These are phyloP conservation scores for Termitomyces sp. DNA, from an alignment of 768 basidiomycete species.

Conservation along the genomic window DNA sequence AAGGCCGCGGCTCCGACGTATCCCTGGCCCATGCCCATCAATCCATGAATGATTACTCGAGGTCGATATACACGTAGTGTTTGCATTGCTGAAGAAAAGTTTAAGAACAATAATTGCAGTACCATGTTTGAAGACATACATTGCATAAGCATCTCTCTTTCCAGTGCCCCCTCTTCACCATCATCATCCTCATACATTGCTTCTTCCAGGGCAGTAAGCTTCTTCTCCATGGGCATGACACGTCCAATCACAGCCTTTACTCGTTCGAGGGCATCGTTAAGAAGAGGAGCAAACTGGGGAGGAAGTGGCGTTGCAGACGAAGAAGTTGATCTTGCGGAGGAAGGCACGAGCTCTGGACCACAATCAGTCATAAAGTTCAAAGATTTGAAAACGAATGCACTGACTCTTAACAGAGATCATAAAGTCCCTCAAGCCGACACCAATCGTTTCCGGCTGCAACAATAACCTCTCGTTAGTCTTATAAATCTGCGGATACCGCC, in stretches of 20 bases:
- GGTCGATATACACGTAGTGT: conserved; percentile 88
- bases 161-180: conserved; percentile 76
- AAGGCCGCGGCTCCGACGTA: conserved; percentile 88
- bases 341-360: conserved; percentile 80
- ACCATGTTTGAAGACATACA: conserved; percentile 36
- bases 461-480: conserved; percentile 81
- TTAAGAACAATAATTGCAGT: conserved; percentile 3
- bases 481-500: conserved; percentile 97
- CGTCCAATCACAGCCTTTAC: conserved; percentile 68
- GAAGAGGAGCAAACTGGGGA: conserved; percentile 72
- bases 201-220: conserved; percentile 83
- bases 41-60: conserved; percentile 76
- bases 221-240: conserved; percentile 77
- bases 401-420: conserved; percentile 95
- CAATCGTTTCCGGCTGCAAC: conserved; percentile 81
- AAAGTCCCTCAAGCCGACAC: conserved; percentile 84
- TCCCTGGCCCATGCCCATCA: conserved; percentile 83
- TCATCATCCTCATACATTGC: conserved; percentile 85
- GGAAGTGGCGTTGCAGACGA: conserved; percentile 85
- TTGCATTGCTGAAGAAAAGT: conserved; percentile 66
- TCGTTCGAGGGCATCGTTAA: conserved; percentile 59
- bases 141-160: conserved; percentile 84
- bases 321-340: conserved; percentile 86
- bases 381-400: neutral
- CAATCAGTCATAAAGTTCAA: neutral